Conservation (phyloP, 2,329 filamentous ascomycete species). For the Knoxdaviesia proteae region DNA sequence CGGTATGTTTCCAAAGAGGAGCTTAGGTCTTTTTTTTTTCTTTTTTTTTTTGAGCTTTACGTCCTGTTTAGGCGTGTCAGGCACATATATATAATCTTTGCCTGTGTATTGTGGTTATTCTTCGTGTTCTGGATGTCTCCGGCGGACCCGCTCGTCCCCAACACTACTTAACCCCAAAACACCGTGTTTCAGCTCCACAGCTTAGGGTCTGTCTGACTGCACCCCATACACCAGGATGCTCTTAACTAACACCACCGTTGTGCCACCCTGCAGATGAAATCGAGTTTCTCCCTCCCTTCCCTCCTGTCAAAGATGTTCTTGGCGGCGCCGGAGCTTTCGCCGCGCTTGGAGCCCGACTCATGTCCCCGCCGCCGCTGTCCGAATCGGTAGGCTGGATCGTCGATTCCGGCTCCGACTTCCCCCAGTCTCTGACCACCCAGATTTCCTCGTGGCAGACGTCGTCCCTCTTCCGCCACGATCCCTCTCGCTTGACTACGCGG, state of each 20-base stretch:
- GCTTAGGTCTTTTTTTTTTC: no score
- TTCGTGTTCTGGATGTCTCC: no score
- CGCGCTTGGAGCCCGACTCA: constrained; percentile 70
- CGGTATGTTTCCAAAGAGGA: constrained; percentile 23
- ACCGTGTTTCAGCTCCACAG: no score
- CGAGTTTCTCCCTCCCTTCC: constrained; percentile 52
- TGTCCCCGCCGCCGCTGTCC: constrained; percentile 50
- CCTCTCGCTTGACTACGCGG: constrained; percentile 55
- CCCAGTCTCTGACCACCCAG: constrained; percentile 35
- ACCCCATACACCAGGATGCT: no score
- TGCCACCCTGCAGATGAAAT: constrained; percentile 52
- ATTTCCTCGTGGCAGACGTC: constrained; percentile 61
- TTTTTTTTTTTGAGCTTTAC: no score
- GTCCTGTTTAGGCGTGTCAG: no score
- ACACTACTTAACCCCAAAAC: no score
- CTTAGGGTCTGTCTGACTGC: no score
- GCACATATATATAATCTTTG: no score
- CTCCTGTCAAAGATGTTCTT: constrained; percentile 53
- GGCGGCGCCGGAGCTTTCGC: constrained; percentile 79
- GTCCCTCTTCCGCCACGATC: constrained; percentile 45
- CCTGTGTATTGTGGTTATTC: no score
- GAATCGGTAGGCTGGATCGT: constrained; percentile 71
- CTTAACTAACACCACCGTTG: no score
- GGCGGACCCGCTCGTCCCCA: no score
- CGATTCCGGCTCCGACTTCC: constrained; percentile 78